A percentile compares a stretch with the other conserved stretches of the same genome.
These are phyloP conservation scores for Medicago ruthenica DNA, from an alignment of 306 rosid species.

Conservation along the genomic window DNA sequence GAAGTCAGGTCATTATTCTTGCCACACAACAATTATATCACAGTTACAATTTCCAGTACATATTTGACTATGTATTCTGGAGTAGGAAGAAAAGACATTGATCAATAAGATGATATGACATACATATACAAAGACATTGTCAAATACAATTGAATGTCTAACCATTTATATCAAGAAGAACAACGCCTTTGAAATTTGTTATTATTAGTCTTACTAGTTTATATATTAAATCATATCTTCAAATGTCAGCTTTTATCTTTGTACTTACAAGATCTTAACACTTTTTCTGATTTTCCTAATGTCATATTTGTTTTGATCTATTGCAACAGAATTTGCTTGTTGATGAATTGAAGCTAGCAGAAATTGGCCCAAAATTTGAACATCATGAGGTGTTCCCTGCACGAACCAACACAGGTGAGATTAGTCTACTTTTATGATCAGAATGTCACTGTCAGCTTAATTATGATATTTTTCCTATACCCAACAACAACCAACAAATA, in stretches of 20 bases:
- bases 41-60: neutral
- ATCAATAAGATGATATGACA: conserved; percentile 19
- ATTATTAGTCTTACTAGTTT: neutral
- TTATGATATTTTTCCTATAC: neutral
- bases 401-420: conserved; percentile 89
- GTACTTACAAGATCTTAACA: neutral
- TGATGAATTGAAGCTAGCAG: conserved; percentile 79
- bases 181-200: conserved; percentile 12
- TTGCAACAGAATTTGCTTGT: conserved; percentile 75
- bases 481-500: no score
- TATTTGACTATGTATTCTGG: neutral
- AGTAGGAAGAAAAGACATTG: conserved; percentile 25
- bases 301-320: conserved; percentile 34
- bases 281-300: conserved; percentile 15
- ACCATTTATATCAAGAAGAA: conserved; percentile 30
- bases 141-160: conserved; percentile 20
- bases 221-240: conserved; percentile 5
- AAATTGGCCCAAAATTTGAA: conserved; percentile 93
- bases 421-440: conserved; percentile 33
- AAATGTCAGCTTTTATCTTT: conserved; percentile 6
- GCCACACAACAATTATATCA: neutral
- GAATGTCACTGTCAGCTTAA: conserved; percentile 23
- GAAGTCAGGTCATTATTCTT: conserved; percentile 60
- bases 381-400: conserved; percentile 90
- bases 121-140: neutral